phyloP scores from a whole-genome alignment of 2,329 filamentous ascomycete species.

The Fonsecaea pedrosoi region DNA sequence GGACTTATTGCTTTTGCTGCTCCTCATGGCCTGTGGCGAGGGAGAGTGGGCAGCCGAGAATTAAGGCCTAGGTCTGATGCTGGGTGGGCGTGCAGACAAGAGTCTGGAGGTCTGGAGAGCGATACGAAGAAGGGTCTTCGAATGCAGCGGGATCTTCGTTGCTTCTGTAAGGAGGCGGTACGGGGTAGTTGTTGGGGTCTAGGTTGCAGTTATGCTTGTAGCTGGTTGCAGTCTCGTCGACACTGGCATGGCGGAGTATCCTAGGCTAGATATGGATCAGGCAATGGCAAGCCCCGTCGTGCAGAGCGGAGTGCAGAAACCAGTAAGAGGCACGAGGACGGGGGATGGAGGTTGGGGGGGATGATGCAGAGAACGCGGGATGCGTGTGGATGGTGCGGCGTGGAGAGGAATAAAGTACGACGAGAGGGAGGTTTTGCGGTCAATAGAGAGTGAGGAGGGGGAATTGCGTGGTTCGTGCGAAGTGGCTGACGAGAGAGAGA shows the following conservation, averaged over 20 bases:
- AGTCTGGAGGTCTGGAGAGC: conserved; percentile 4
- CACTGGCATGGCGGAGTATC: conserved; percentile 25
- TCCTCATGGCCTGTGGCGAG: conserved; percentile 36
- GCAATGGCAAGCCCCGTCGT: conserved; percentile 21
- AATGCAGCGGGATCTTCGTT: conserved; percentile 18
- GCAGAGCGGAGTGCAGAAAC: conserved; percentile 29
- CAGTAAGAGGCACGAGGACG: conserved; percentile 25
- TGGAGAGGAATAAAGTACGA: conserved; percentile 16
- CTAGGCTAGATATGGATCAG: conserved; percentile 30
- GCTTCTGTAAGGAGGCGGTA: conserved; percentile 29
- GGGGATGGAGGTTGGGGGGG: conserved; percentile 16
- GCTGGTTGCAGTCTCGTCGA: conserved; percentile 8
- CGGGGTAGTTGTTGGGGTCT: conserved; percentile 22
- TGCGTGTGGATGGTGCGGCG: conserved; percentile 23
- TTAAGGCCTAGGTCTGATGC: conserved; percentile 14
- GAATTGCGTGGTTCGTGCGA: conserved; percentile 4
- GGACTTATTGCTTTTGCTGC: conserved; percentile 37
- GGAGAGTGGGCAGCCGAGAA: conserved; percentile 17
- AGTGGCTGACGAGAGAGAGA: conserved; percentile 7
- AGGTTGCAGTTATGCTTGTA: conserved; percentile 25
- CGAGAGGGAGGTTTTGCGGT: conserved; percentile 6
- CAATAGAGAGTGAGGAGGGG: conserved; percentile 19
- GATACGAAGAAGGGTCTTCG: conserved; percentile 3
- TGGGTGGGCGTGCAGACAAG: conserved; percentile 5
- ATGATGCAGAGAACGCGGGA: conserved; percentile 31